Conservation (phyloP, 1,284 basidiomycete genomes). For the Ganoderma leucocontextum region DNA sequence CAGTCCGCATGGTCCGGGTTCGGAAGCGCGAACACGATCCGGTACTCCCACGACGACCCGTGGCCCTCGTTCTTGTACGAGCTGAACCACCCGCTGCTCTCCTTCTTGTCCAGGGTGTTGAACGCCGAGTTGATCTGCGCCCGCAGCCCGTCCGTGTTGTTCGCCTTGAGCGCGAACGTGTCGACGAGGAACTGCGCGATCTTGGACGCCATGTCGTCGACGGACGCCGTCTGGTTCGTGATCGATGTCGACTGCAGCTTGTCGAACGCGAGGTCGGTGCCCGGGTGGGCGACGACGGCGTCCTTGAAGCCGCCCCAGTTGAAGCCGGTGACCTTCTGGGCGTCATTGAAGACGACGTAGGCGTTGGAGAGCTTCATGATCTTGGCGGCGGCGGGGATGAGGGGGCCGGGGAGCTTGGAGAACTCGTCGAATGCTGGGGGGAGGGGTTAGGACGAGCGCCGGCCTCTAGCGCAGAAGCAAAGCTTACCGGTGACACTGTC, state of each 20-base stretch:
- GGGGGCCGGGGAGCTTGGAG: neutral
- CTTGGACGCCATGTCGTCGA: neutral
- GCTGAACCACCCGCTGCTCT: slow-evolving; percentile 1
- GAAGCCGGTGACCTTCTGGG: neutral
- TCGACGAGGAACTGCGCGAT: slow-evolving; percentile 4
- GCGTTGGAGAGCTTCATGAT: slow-evolving; percentile 1
- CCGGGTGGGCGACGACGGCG: neutral
- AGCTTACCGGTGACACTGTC: neutral
- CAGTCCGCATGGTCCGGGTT: slow-evolving; percentile 1
- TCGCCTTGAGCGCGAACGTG: slow-evolving; percentile 1
- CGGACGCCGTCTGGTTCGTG: slow-evolving; percentile 1
- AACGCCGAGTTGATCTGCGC: slow-evolving; percentile 5
- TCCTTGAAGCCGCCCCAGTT: neutral
- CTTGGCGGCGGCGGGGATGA: neutral
- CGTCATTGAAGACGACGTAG: neutral
- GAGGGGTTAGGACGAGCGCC: neutral
- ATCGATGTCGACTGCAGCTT: neutral
- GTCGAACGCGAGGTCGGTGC: slow-evolving; percentile 1
- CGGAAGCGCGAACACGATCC: neutral
- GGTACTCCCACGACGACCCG: neutral
- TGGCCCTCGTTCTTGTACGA: neutral
- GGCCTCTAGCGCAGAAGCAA: neutral
- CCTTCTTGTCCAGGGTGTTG: neutral
- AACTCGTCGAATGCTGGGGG: neutral
- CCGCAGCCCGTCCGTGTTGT: neutral